Conservation (phyloP, 2,329 filamentous ascomycete species). For the Penicillium sp. region DNA sequence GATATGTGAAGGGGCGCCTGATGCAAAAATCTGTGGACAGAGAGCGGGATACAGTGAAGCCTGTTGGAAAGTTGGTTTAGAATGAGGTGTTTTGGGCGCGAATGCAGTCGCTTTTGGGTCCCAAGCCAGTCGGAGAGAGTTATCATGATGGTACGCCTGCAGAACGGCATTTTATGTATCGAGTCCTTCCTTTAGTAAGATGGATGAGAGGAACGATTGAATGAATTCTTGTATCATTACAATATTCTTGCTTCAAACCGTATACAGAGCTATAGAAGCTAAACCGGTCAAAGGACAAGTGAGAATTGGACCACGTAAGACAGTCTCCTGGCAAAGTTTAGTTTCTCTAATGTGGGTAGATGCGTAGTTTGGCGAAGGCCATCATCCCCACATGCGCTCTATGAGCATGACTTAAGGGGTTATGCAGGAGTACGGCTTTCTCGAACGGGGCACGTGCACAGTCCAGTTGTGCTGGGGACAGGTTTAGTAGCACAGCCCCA, state of each 20-base stretch:
- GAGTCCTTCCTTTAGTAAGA: constrained; percentile 3
- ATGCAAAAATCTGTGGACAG: background rate
- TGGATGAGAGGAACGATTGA: background rate
- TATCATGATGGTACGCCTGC: background rate
- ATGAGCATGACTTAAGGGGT: too few species aligned
- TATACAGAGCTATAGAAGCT: background rate
- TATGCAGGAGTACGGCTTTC: too few species aligned
- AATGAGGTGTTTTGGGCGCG: background rate
- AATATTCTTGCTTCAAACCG: background rate
- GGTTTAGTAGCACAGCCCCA: too few species aligned
- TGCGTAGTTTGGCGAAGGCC: too few species aligned
- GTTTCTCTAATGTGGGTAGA: too few species aligned
- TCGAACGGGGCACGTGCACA: too few species aligned
- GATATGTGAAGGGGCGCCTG: background rate
- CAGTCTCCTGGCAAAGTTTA: too few species aligned
- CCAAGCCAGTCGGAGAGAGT: background rate
- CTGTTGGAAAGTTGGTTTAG: background rate
- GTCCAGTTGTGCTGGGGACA: too few species aligned
- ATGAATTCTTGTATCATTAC: background rate
- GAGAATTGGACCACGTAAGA: too few species aligned
- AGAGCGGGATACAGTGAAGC: background rate
- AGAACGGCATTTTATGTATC: constrained; percentile 1
- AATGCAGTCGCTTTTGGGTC: background rate
- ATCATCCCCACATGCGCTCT: too few species aligned
- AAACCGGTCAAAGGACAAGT: background rate